These are phyloP conservation scores for Serpula lacrymans DNA, from an alignment of 768 basidiomycete species.

Conservation along the genomic window DNA sequence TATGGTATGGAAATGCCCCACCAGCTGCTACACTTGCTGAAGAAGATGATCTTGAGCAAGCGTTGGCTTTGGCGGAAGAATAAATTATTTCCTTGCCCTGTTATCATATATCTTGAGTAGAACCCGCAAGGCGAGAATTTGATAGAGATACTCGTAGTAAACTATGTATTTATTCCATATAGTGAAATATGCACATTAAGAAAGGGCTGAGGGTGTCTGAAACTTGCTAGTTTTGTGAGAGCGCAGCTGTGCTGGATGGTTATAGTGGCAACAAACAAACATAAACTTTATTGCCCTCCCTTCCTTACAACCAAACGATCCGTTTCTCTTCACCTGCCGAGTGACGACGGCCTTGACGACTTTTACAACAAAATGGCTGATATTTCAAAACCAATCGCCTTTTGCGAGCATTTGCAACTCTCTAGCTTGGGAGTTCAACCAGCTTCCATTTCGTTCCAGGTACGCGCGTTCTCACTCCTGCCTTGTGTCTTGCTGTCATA, in stretches of 20 bases:
- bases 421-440: constrained; percentile 96
- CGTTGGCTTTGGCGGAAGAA: constrained; percentile 62
- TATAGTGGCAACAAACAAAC: constrained; percentile 29
- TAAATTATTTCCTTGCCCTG: constrained; percentile 22
- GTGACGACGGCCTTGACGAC: constrained; percentile 18
- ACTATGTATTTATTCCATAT: no score
- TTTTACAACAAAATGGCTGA: constrained; percentile 24
- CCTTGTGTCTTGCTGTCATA: constrained; percentile 11
- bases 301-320: constrained; percentile 19
- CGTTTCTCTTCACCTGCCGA: constrained; percentile 15
- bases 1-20: constrained; percentile 71
- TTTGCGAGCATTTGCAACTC: constrained; percentile 90
- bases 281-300: constrained; percentile 25
- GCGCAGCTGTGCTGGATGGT: constrained; percentile 6
- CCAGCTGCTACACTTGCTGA: constrained; percentile 48
- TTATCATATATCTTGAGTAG: no score
- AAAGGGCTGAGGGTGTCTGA: no score
- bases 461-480: constrained; percentile 36
- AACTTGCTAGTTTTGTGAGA: background rate
- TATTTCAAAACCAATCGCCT: constrained; percentile 71
- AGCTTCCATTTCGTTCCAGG: constrained; percentile 95
- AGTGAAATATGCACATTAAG: no score
- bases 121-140: no score
- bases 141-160: no score
- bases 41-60: constrained; percentile 69